A percentile compares a stretch with the other conserved stretches of the same genome.
These are phyloP conservation scores for Ceratocystiopsis brevicomis DNA, from an alignment of 2,329 filamentous ascomycete species.

Conservation along the genomic window DNA sequence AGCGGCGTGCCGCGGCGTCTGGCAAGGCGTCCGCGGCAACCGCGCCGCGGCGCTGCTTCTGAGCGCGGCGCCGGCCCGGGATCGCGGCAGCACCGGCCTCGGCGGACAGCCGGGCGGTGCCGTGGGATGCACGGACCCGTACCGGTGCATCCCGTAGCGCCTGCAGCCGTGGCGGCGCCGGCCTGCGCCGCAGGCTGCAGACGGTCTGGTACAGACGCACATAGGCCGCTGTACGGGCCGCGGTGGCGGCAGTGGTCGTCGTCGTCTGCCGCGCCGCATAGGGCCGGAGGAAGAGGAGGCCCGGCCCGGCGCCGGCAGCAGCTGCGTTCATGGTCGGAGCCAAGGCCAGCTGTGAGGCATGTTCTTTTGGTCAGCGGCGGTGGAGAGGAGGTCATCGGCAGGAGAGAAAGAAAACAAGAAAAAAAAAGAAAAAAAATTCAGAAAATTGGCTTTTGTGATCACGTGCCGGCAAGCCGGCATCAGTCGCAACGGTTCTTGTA, in stretches of 20 bases:
- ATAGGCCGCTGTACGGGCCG: constrained; percentile 19
- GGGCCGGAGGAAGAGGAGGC: constrained; percentile 32
- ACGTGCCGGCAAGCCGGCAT: constrained; percentile 27
- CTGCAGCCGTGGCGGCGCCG: too few relatives aligned
- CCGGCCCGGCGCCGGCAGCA: constrained; percentile 3
- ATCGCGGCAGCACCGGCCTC: too few relatives aligned
- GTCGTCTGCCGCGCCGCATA: constrained; percentile 25
- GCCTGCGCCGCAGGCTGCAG: background rate
- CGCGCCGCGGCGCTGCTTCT: too few relatives aligned
- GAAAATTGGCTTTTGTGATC: constrained; percentile 32
- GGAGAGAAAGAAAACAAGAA: background rate
- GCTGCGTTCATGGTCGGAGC: too few relatives aligned
- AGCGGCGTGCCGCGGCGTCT: background rate
- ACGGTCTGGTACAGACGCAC: constrained; percentile 26
- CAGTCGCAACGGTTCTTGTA: constrained; percentile 42
- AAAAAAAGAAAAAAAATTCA: constrained; percentile 6
- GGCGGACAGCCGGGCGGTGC: too few relatives aligned
- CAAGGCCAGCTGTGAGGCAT: too few relatives aligned
- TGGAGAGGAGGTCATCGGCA: background rate
- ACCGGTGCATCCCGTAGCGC: too few relatives aligned
- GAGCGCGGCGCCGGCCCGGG: too few relatives aligned
- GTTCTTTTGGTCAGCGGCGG: too few relatives aligned
- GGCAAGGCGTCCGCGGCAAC: too few relatives aligned
- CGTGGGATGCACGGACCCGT: too few relatives aligned
- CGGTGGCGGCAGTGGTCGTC: background rate